A percentile compares a stretch with the other conserved stretches of the same genome.
Conservation (phyloP, 2,329 filamentous ascomycete genomes). For the Metarhizium humberi region DNA sequence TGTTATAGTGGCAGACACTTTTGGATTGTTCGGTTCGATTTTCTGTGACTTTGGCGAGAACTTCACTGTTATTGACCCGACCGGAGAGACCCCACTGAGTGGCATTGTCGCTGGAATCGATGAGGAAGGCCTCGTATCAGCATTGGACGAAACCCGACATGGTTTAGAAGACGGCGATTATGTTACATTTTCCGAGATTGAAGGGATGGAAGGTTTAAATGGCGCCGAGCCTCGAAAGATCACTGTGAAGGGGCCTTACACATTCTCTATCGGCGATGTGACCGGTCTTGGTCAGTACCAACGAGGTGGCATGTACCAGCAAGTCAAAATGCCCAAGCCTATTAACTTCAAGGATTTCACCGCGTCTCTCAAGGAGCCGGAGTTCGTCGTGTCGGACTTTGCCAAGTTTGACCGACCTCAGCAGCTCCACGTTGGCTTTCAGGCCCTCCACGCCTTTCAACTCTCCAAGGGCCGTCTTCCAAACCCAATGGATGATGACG, state of each 20-base stretch:
- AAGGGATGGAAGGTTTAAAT: slow-evolving; percentile 88
- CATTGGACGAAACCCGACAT: slow-evolving; percentile 88
- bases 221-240: slow-evolving; percentile 78
- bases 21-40: slow-evolving; percentile 86
- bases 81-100: slow-evolving; percentile 75
- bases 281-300: slow-evolving; percentile 79
- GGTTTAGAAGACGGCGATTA: slow-evolving; percentile 94
- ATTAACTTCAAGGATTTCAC: slow-evolving; percentile 80
- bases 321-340: slow-evolving; percentile 97
- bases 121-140: slow-evolving; percentile 83
- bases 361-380: slow-evolving; percentile 72
- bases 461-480: slow-evolving; percentile 68
- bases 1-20: slow-evolving; percentile 78
- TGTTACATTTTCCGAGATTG: slow-evolving; percentile 86
- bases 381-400: slow-evolving; percentile 87
- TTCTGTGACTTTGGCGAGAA: slow-evolving; percentile 97
- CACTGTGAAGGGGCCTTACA: slow-evolving; percentile 91
- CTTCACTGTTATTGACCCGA: slow-evolving; percentile 83
- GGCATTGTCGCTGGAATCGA: slow-evolving; percentile 89
- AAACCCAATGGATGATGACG: slow-evolving; percentile 72
- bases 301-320: slow-evolving; percentile 80
- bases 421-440: slow-evolving; percentile 85
- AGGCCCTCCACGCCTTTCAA: slow-evolving; percentile 81
- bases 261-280: slow-evolving; percentile 93
- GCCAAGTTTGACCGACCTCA: slow-evolving; percentile 94